These are phyloP conservation scores for Bipolaris victoriae DNA, from an alignment of 2,329 filamentous ascomycete genomes.

Conservation along the genomic window DNA sequence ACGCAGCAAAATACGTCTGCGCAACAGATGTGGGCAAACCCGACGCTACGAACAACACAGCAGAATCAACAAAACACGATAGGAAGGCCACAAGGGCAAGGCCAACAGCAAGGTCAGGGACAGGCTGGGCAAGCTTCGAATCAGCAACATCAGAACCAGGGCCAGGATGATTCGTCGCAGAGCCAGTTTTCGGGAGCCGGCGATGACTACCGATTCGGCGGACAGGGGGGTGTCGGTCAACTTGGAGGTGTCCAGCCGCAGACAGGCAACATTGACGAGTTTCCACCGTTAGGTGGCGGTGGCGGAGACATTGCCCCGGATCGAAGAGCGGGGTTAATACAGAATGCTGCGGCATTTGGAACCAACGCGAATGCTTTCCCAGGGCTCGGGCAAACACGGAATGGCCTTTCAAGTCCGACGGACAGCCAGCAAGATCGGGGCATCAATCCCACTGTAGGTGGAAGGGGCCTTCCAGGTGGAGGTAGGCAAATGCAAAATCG, in stretches of 20 bases:
- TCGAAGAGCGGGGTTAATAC: constrained; percentile 58
- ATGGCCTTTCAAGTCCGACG: constrained; percentile 50
- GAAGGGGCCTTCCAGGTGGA: constrained; percentile 34
- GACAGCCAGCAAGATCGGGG: constrained; percentile 46
- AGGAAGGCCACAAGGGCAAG: constrained; percentile 57
- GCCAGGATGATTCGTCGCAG: constrained; percentile 52
- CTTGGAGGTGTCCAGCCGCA: constrained; percentile 59
- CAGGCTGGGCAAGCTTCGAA: constrained; percentile 47
- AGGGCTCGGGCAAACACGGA: constrained; percentile 52
- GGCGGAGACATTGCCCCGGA: constrained; percentile 59
- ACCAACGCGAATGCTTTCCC: constrained; percentile 49
- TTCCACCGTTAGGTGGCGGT: constrained; percentile 64
- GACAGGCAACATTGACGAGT: constrained; percentile 65
- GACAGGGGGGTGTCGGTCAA: constrained; percentile 60
- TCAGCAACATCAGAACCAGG: constrained; percentile 52
- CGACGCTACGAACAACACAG: constrained; percentile 60
- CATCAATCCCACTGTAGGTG: constrained; percentile 39
- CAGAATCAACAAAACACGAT: constrained; percentile 61
- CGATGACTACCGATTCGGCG: constrained; percentile 64
- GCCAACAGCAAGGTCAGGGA: constrained; percentile 37
- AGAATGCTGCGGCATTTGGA: constrained; percentile 55
- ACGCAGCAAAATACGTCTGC: constrained; percentile 59
- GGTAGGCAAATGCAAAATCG: constrained; percentile 18
- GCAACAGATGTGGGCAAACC: constrained; percentile 64
- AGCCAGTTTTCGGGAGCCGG: constrained; percentile 59